Evolutionary conservation across 768 basidiomycete species (phyloP).

Genomic region (Rhodotorula diobovata): DNA sequence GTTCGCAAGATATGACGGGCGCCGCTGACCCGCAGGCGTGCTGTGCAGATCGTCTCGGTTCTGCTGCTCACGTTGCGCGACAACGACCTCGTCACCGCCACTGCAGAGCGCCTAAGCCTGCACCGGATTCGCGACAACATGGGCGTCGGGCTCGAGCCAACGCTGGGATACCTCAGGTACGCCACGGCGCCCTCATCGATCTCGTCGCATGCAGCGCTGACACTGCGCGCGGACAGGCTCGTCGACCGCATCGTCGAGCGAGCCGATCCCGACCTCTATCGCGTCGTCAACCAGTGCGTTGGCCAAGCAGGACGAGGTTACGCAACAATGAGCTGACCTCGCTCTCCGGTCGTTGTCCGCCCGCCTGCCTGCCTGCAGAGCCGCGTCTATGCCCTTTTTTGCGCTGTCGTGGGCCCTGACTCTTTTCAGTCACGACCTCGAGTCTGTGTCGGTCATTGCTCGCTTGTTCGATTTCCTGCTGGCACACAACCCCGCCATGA

Average conservation of each 20-base stretch:
- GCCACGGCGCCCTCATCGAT: not conserved
- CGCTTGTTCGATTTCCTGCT: constrained; percentile 52
- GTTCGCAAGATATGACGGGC: too few relatives aligned
- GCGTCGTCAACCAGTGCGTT: constrained; percentile 46
- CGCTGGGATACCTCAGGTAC: constrained; percentile 49
- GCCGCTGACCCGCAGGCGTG: not conserved
- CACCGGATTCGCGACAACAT: constrained; percentile 50
- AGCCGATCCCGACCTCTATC: constrained; percentile 47
- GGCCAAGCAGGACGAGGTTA: too few relatives aligned
- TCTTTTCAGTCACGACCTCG: constrained; percentile 51
- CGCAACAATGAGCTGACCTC: too few relatives aligned
- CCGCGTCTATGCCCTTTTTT: constrained; percentile 51
- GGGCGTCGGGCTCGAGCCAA: constrained; percentile 49
- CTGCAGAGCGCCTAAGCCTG: constrained; percentile 46
- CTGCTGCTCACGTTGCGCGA: constrained; percentile 41
- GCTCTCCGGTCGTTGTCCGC: too few relatives aligned
- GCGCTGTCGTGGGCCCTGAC: constrained; percentile 52
- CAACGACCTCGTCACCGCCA: constrained; percentile 12
- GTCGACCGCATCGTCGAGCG: constrained; percentile 48
- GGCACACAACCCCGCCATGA: constrained; percentile 50
- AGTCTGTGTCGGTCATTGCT: constrained; percentile 47
- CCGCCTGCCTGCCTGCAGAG: constrained; percentile 27
- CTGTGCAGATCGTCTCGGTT: constrained; percentile 51
- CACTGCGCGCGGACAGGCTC: constrained; percentile 39
- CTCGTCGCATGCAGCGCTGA: not conserved